These are phyloP conservation scores for Claviceps humidiphila DNA, from an alignment of 2,329 filamentous ascomycete species.

Conservation along the genomic window DNA sequence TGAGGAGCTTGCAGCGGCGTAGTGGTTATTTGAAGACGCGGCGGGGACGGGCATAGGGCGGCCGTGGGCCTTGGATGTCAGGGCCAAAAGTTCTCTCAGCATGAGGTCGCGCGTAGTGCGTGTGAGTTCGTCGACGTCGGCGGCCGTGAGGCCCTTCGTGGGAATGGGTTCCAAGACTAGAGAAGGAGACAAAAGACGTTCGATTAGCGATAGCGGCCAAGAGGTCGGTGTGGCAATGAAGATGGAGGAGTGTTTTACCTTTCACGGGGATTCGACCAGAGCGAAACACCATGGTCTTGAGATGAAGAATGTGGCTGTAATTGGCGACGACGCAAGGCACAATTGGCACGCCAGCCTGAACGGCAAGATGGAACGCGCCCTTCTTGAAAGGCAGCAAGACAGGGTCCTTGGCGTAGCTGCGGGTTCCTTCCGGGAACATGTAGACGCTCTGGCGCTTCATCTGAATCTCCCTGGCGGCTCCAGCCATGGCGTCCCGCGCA, in stretches of 20 bases:
- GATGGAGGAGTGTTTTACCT: constrained; percentile 32
- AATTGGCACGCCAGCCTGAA: constrained; percentile 87
- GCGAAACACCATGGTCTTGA: constrained; percentile 52
- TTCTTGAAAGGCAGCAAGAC: constrained; percentile 94
- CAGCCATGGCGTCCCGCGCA: constrained; percentile 72
- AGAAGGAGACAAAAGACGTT: background rate
- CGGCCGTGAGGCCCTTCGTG: constrained; percentile 57
- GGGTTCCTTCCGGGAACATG: constrained; percentile 86
- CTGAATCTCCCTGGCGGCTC: constrained; percentile 70
- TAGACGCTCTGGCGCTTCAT: constrained; percentile 61
- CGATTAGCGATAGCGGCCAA: background rate
- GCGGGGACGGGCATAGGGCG: constrained; percentile 19
- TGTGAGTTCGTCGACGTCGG: constrained; percentile 66
- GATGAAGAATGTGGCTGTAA: constrained; percentile 59
- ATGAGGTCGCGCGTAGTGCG: constrained; percentile 59
- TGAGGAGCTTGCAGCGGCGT: constrained; percentile 17
- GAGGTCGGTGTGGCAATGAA: too few species aligned
- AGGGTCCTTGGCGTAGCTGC: constrained; percentile 75
- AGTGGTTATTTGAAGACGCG: constrained; percentile 5
- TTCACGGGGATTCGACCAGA: constrained; percentile 61
- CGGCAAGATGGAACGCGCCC: constrained; percentile 89
- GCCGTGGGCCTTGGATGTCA: constrained; percentile 39
- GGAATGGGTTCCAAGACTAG: constrained; percentile 68
- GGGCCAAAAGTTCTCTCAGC: constrained; percentile 48
- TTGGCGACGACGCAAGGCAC: constrained; percentile 74